Evolutionary conservation across 2,329 filamentous ascomycete genomes (phyloP), one percentile per base, ranked within the genome.

Genomic region (Dryadomyces quercus-mongolicae): DNA sequence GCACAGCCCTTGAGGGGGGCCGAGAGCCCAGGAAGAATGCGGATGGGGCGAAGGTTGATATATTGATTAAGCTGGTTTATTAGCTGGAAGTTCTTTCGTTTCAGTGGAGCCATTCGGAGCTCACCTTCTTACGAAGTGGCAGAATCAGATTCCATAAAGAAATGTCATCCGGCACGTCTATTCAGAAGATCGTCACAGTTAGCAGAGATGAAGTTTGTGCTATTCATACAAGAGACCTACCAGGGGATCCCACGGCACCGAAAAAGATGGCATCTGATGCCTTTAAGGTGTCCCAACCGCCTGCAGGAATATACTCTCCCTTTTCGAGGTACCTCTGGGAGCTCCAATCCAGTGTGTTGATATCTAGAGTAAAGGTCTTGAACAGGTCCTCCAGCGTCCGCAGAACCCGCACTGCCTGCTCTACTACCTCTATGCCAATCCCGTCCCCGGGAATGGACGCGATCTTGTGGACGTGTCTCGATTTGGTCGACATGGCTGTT

Each of bases 301-400:
- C 79, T 21, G 80, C 74, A 0, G 81, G 79, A 9, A 84, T 82
- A 62, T 84, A 86, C 59, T 78, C 74, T 1, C 84, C 84, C 0
- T 76, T 82, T 63, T 76, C 75, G 64, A 83, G 83, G 67, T 83
- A 86, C 0, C 74, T 80, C 16, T 82, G 78, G 0, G 80, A 84
- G 59, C 77, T 81, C 83, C 82, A 86, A 64, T 85, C 80, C 60
- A 78, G 84, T 59, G 81, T 69, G 45, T 73, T 74, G 62, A 86
- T 86, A 12, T 78, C 67, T 0, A 88, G 69, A 9, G 74, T 70
- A 65, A 88, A 87, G 0, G 75, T 74, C 43, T 76, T 71, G 1
- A 81, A 68, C 1, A 74, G 69, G 38, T 71, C 63, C 9, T 52
- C 51, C 57, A 46, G 62, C 51, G 56, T 66, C 60, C 67, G 62